These are phyloP conservation scores for Allantophomopsis cytisporea DNA, from an alignment of 2,329 filamentous ascomycete species.

Conservation along the genomic window DNA sequence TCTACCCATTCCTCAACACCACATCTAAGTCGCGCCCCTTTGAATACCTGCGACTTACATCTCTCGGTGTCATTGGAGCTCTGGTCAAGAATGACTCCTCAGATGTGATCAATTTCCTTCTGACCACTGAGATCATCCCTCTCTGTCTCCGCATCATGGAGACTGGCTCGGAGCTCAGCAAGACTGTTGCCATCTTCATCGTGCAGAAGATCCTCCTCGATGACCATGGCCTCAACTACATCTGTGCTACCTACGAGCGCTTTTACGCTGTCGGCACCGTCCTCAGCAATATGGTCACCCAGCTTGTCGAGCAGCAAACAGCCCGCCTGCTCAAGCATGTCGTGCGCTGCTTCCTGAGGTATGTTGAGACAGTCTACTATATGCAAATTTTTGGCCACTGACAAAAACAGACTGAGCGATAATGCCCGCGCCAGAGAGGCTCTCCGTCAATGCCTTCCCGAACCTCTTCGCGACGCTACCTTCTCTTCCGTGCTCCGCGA, in stretches of 20 bases:
- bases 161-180: conserved; percentile 93
- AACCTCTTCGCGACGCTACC: conserved; percentile 95
- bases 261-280: conserved; percentile 98
- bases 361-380: conserved; percentile 17
- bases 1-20: conserved; percentile 97
- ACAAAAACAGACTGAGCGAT: conserved; percentile 65
- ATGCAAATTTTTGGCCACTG: conserved; percentile 6
- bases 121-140: conserved; percentile 97
- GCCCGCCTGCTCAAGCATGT: conserved; percentile 94
- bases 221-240: conserved; percentile 93
- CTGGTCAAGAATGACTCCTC: conserved; percentile 98
- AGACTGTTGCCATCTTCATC: conserved; percentile 98
- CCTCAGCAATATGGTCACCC: conserved; percentile 95
- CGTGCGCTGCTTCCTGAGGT: conserved; percentile 92
- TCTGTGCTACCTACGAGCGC: conserved; percentile 95
- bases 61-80: conserved; percentile 89
- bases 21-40: conserved; percentile 97
- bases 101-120: conserved; percentile 96
- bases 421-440: conserved; percentile 93
- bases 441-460: conserved; percentile 86
- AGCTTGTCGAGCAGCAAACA: conserved; percentile 95
- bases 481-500: conserved; percentile 94
- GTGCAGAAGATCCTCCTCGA: conserved; percentile 97
- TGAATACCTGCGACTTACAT: conserved; percentile 92
- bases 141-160: conserved; percentile 98